Evolutionary conservation across 2,329 filamentous ascomycete genomes (phyloP).

Genomic region (Trichoderma atrobrunneum): DNA sequence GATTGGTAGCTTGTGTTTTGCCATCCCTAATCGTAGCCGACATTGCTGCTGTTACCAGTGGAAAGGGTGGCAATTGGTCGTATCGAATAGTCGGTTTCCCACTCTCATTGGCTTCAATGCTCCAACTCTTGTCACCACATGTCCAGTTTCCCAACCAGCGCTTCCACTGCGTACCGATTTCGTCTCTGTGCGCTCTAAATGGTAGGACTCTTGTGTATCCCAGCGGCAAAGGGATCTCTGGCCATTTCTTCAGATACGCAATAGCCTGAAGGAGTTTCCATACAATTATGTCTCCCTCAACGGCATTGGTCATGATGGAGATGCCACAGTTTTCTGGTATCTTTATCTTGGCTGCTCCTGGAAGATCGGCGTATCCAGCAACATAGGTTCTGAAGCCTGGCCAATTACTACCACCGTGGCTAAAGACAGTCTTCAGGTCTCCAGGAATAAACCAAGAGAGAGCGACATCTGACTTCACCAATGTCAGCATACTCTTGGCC

Average conservation of each 20-base stretch:
- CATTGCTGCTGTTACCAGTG: neutral
- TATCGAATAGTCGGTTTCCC: neutral
- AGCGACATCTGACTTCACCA: slow-evolving; percentile 17
- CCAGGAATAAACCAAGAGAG: slow-evolving; percentile 23
- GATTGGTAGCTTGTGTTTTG: neutral
- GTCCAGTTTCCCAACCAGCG: neutral
- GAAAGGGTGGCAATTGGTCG: neutral
- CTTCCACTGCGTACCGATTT: neutral
- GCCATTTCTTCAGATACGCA: slow-evolving; percentile 7
- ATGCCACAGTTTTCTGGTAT: slow-evolving; percentile 23
- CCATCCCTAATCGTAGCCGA: neutral
- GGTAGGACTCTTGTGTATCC: neutral
- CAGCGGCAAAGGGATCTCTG: neutral
- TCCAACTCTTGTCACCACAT: neutral
- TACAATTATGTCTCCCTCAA: neutral
- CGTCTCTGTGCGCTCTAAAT: neutral
- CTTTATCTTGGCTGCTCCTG: neutral
- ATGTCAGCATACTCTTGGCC: slow-evolving; percentile 23
- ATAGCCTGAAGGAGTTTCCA: slow-evolving; percentile 14
- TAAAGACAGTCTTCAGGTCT: slow-evolving; percentile 16
- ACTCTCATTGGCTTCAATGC: neutral
- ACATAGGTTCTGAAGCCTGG: slow-evolving; percentile 23
- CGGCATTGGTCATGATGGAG: slow-evolving; percentile 25
- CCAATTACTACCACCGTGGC: slow-evolving; percentile 23
- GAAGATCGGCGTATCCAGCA: slow-evolving; percentile 19